phyloP scores from a whole-genome alignment of 768 basidiomycete genomes.

The Pleurotus cornucopiae region DNA sequence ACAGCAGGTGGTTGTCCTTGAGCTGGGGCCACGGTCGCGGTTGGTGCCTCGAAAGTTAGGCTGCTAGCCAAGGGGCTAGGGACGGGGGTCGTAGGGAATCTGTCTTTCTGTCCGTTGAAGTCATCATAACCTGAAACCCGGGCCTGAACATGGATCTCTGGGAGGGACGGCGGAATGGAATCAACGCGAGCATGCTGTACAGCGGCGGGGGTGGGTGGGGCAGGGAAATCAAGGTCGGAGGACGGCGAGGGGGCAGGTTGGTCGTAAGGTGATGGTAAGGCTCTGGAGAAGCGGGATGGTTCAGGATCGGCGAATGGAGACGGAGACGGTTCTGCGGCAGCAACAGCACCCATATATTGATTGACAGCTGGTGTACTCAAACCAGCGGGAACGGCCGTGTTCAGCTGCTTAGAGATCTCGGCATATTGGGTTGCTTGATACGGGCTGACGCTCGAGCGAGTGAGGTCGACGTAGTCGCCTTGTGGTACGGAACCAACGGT shows the following conservation, averaged over 20 bases:
- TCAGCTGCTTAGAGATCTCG: constrained; percentile 60
- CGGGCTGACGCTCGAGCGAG: constrained; percentile 66
- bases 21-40: not conserved
- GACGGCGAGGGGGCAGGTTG: constrained; percentile 19
- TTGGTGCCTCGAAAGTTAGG: constrained; percentile 3
- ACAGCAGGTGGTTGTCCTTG: not conserved
- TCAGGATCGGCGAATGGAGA: constrained; percentile 24
- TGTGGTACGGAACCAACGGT: constrained; percentile 16
- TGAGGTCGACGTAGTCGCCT: constrained; percentile 59
- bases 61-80: constrained; percentile 11
- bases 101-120: constrained; percentile 14
- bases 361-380: constrained; percentile 26
- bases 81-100: constrained; percentile 12
- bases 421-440: constrained; percentile 74
- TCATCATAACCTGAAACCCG: constrained; percentile 23
- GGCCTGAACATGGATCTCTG: constrained; percentile 29
- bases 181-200: constrained; percentile 20
- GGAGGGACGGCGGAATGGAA: constrained; percentile 35
- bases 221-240: constrained; percentile 21
- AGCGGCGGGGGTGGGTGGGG: constrained; percentile 3
- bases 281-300: not conserved
- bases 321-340: constrained; percentile 1
- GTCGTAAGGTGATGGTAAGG: constrained; percentile 7
- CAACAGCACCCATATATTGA: not conserved
- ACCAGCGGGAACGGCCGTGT: constrained; percentile 33